phyloP scores from a whole-genome alignment of 1,139 yeast species.

The Hyphopichia pseudoburtonii region DNA sequence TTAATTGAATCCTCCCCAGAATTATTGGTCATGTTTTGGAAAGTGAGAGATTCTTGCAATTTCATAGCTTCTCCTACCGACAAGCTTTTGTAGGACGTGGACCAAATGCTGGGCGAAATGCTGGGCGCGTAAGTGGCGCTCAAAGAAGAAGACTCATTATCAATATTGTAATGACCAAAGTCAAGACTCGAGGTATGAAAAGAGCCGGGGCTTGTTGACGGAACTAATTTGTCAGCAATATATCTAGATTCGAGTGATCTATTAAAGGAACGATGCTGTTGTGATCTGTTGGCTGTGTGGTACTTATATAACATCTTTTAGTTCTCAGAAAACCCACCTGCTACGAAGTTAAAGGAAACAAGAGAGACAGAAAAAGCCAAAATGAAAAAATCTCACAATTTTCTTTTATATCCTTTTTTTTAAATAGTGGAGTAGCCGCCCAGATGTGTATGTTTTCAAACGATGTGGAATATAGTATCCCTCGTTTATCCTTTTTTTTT shows the following conservation, averaged over 20 bases:
- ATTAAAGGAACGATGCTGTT: neutral
- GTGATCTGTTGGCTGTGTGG: neutral
- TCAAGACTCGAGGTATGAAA: conserved; percentile 16
- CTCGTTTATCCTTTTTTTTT: too few species aligned
- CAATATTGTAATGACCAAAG: conserved; percentile 3
- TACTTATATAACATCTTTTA: neutral
- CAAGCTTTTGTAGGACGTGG: conserved; percentile 11
- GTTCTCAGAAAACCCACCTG: neutral
- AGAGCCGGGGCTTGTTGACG: conserved; percentile 21
- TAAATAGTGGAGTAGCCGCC: neutral
- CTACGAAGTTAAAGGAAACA: neutral
- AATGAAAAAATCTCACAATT: too few species aligned
- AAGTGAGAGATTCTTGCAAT: neutral
- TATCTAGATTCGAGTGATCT: too few species aligned
- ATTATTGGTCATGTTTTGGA: neutral
- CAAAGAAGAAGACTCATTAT: conserved; percentile 9
- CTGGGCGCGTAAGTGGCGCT: too few species aligned
- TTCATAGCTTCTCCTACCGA: neutral
- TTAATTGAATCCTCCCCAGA: too few species aligned
- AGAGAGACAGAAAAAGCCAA: neutral
- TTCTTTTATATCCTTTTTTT: too few species aligned
- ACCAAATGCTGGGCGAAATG: conserved; percentile 26
- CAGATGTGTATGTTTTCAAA: neutral
- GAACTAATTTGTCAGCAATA: too few species aligned
- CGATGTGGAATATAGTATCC: too few species aligned